Evolutionary conservation across 2,329 filamentous ascomycete species (phyloP), one percentile per base, ranked within the genome.

Genomic region (Neurospora sp.): DNA sequence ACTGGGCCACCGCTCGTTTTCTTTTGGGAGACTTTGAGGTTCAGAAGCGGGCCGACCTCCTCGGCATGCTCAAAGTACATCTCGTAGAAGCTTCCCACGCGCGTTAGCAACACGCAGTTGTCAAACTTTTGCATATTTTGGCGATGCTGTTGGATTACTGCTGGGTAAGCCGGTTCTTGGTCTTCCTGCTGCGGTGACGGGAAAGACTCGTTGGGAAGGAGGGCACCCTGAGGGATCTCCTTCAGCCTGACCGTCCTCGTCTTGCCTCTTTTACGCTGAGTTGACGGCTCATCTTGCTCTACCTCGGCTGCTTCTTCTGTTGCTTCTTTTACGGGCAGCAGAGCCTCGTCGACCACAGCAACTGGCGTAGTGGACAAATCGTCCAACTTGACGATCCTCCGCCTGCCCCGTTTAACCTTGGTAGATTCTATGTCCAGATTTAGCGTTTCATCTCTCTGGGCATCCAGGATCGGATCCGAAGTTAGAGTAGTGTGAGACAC

Each of bases 81-180:
- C 86, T 99, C 96, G 80, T 98, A 99, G 81, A 99, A 99, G 71
- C 94, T 91, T 70, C 96, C 96, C 38, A 99, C 93, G 70, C 95
- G 89, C 4, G 96, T 99, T 71, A 99, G 82, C 8, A 99, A 80
- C 46, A 99, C 91, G 80, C 95, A 98, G 76, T 96, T 93, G 76
- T 90, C 88, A 81, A 97, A 97, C 76, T 91, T 93, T 74, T 89
- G 86, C 90, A 98, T 97, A 81, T 97, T 96, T 74, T 90, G 92
- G 70, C 89, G 88, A 38, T 93, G 95, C 78, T 97, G 93, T 77
- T 93, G 88, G 70, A 98, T 83, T 67, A 98, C 91, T n/a, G 93
- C 91, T 17, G 96, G 94, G 79, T 97, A 97, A 5, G 82, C 77
- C 17, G 87, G 85, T 17, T 75, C 81, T 69, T 82, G 78, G 36